A percentile compares a stretch with the other conserved stretches of the same genome.
phyloP scores from a whole-genome alignment of 305 asterid genomes.

The Rubia occidens region DNA sequence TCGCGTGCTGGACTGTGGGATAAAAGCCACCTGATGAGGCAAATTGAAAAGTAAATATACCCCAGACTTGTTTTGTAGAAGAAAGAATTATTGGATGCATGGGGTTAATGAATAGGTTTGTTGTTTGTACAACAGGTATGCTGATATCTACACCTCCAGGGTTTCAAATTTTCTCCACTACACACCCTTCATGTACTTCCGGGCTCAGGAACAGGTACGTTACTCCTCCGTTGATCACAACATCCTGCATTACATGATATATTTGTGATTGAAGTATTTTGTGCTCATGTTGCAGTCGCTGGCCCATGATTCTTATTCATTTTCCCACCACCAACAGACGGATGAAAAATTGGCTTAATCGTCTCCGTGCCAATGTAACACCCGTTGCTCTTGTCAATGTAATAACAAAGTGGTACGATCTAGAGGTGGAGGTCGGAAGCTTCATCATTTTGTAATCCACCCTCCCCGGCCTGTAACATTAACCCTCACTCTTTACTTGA shows the following conservation, averaged over 20 bases:
- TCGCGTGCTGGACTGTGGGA: slow-evolving; percentile 96
- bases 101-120: neutral
- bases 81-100: neutral
- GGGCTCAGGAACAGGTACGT: slow-evolving; percentile 79
- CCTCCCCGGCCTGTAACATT: neutral
- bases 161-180: slow-evolving; percentile 84
- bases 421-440: neutral
- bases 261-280: neutral
- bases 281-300: slow-evolving; percentile 46
- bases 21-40: slow-evolving; percentile 92
- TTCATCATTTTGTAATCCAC: neutral
- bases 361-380: neutral
- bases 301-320: slow-evolving; percentile 65
- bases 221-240: neutral
- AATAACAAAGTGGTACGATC: neutral
- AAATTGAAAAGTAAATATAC: slow-evolving; percentile 64
- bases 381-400: neutral
- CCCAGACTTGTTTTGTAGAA: neutral
- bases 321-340: slow-evolving; percentile 23
- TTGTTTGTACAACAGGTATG: slow-evolving; percentile 49
- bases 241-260: too few species aligned
- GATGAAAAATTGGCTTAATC: neutral
- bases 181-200: slow-evolving; percentile 88
- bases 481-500: too few species aligned
- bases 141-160: slow-evolving; percentile 85